Conservation (phyloP, 2,329 filamentous ascomycete genomes). For the Cladosporium sp. region DNA sequence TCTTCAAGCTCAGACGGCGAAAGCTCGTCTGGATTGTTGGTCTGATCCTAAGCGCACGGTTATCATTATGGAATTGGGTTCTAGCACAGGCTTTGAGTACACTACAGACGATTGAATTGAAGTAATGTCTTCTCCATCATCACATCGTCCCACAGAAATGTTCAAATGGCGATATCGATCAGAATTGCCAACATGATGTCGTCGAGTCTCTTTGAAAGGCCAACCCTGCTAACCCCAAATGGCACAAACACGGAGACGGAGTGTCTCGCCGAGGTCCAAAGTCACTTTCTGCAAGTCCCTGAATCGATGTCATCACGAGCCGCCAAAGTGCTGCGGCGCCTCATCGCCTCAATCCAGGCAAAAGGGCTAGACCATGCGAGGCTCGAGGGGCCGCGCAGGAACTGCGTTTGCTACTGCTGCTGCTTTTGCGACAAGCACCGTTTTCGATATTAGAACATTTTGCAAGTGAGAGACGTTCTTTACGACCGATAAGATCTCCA, state of each 20-base stretch:
- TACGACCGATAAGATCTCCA: too few species aligned
- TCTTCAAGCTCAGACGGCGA: not conserved
- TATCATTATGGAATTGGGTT: not conserved
- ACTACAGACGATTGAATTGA: not conserved
- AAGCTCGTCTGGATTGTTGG: too few species aligned
- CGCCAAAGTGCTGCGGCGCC: not conserved
- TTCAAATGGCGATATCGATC: too few species aligned
- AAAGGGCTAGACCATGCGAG: conserved; percentile 8
- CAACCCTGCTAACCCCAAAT: too few species aligned
- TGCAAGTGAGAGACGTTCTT: too few species aligned
- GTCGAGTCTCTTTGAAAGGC: too few species aligned
- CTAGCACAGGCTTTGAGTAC: not conserved
- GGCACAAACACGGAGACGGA: too few species aligned
- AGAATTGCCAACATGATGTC: too few species aligned
- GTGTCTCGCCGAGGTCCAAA: too few species aligned
- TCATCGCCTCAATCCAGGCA: conserved; percentile 1
- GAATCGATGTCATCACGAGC: too few species aligned
- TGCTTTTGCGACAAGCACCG: not conserved
- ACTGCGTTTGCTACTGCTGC: not conserved
- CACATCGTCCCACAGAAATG: too few species aligned
- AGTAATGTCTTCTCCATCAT: not conserved
- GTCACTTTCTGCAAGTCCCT: too few species aligned
- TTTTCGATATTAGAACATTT: not conserved
- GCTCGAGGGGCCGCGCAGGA: not conserved
- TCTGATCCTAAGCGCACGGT: not conserved